These are phyloP conservation scores for Diplodia seriata DNA, from an alignment of 2,329 filamentous ascomycete species.

Conservation along the genomic window DNA sequence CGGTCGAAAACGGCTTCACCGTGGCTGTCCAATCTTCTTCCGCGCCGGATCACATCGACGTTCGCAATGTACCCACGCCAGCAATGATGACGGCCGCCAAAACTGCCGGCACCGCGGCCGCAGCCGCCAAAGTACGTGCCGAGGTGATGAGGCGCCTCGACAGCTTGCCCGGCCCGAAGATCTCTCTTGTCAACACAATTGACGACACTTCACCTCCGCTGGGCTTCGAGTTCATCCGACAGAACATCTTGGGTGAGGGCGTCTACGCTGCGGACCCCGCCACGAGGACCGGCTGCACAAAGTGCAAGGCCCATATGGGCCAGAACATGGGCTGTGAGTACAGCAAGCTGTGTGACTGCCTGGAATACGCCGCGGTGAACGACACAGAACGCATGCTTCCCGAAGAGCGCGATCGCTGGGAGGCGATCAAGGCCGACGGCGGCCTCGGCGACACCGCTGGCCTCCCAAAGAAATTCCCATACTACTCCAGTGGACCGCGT, in stretches of 20 bases:
- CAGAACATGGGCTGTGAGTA: conserved; percentile 67
- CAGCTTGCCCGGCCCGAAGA: conserved; percentile 44
- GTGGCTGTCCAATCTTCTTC: conserved; percentile 34
- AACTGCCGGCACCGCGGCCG: conserved; percentile 40
- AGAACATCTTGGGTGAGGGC: conserved; percentile 65
- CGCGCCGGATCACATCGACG: conserved; percentile 40
- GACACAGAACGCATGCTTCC: conserved; percentile 38
- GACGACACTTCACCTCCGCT: conserved; percentile 64
- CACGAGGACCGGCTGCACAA: conserved; percentile 70
- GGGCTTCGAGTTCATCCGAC: conserved; percentile 72
- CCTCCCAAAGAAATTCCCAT: conserved; percentile 66
- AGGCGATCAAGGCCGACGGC: conserved; percentile 35
- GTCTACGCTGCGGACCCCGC: conserved; percentile 66
- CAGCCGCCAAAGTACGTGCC: conserved; percentile 46
- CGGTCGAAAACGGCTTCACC: conserved; percentile 47
- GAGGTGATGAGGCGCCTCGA: conserved; percentile 47
- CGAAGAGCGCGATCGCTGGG: conserved; percentile 26
- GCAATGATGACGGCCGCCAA: conserved; percentile 47
- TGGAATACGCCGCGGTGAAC: conserved; percentile 65
- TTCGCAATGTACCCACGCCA: conserved; percentile 44
- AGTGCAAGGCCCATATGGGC: conserved; percentile 66
- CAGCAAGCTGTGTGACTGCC: conserved; percentile 67
- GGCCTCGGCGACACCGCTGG: conserved; percentile 43
- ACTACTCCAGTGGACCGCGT: conserved; percentile 53
- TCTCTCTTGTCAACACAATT: conserved; percentile 70